Percentiles rank a stretch among this genome's conserved stretches.
These are phyloP conservation scores for Cyclotella atomus DNA, from an alignment of 108 stramenopile species.

Conservation along the genomic window DNA sequence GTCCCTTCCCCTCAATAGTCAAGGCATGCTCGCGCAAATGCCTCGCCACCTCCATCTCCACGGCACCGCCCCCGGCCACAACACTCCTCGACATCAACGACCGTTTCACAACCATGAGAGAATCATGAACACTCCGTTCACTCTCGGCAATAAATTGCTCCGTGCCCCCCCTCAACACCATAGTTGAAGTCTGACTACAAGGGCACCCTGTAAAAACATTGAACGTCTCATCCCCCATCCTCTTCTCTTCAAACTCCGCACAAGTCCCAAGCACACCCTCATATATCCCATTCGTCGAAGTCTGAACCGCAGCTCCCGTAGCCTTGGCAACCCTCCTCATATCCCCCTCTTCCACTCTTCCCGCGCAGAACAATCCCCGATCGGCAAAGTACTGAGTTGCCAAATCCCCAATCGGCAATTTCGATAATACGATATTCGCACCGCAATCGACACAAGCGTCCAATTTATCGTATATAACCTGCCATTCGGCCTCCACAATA, in stretches of 20 bases:
- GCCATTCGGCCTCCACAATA: slow-evolving; percentile 99
- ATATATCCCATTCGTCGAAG: slow-evolving; percentile 81
- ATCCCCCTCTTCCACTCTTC: slow-evolving; percentile 96
- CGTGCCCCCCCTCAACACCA: slow-evolving; percentile 95
- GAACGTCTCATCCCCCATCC: slow-evolving; percentile 97
- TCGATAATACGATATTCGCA: slow-evolving; percentile 97
- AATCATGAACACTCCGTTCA: slow-evolving; percentile 97
- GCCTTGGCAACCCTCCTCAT: slow-evolving; percentile 96
- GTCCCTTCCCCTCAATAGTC: slow-evolving; percentile 97
- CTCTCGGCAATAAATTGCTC: slow-evolving; percentile 99
- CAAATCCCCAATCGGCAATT: slow-evolving; percentile 98
- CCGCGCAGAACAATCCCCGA: slow-evolving; percentile 95
- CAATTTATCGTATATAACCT: slow-evolving; percentile 98
- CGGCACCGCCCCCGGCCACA: slow-evolving; percentile 98
- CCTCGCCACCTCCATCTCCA: slow-evolving; percentile 95
- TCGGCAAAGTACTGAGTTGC: slow-evolving; percentile 99
- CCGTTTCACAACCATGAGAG: slow-evolving; percentile 97
- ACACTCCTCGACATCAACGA: slow-evolving; percentile 82
- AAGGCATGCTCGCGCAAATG: slow-evolving; percentile 80
- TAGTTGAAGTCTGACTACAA: slow-evolving; percentile 89
- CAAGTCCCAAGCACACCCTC: slow-evolving; percentile 90
- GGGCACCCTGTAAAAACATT: slow-evolving; percentile 98
- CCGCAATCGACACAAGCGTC: slow-evolving; percentile 90
- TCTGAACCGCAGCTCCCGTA: slow-evolving; percentile 93
- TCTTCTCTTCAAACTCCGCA: slow-evolving; percentile 93